Percentiles rank a stretch among this genome's conserved stretches.
Evolutionary conservation across 2,329 filamentous ascomycete species (phyloP).

Genomic region (Colletotrichum camelliae): DNA sequence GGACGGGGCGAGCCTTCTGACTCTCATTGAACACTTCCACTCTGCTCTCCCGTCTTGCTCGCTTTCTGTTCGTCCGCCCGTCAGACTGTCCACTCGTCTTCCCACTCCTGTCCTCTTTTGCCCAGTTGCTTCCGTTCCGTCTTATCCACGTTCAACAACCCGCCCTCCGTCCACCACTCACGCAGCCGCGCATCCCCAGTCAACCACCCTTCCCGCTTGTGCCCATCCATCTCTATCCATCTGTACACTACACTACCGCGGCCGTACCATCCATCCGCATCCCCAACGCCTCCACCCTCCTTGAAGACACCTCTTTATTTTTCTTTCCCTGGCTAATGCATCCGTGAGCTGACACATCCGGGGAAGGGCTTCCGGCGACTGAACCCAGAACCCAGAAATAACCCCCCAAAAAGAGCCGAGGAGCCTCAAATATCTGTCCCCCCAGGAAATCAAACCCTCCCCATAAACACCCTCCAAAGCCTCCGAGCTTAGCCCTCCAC

Average conservation of each 20-base stretch:
- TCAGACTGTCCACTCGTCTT: not conserved
- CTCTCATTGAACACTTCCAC: not conserved
- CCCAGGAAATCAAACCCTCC: not conserved
- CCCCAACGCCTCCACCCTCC: constrained; percentile 3
- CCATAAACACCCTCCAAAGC: not conserved
- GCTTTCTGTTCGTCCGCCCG: not conserved
- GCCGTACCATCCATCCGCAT: not conserved
- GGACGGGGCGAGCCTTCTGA: not conserved
- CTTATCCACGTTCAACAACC: not conserved
- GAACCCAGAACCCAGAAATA: constrained; percentile 22
- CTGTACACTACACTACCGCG: not conserved
- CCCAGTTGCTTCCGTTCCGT: not conserved
- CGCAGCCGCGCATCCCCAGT: not conserved
- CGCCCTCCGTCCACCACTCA: not conserved
- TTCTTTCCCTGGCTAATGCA: constrained; percentile 9
- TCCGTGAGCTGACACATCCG: constrained; percentile 22
- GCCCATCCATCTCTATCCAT: not conserved
- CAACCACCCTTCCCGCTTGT: not conserved
- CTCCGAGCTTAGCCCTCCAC: not conserved
- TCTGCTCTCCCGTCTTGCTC: not conserved
- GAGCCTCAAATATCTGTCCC: constrained; percentile 7
- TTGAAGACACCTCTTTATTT: constrained; percentile 15
- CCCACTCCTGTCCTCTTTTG: not conserved
- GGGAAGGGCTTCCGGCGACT: constrained; percentile 21
- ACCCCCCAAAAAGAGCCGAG: not conserved